These are phyloP conservation scores for Aspergillus sclerotialis DNA, from an alignment of 2,329 filamentous ascomycete genomes.

Conservation along the genomic window DNA sequence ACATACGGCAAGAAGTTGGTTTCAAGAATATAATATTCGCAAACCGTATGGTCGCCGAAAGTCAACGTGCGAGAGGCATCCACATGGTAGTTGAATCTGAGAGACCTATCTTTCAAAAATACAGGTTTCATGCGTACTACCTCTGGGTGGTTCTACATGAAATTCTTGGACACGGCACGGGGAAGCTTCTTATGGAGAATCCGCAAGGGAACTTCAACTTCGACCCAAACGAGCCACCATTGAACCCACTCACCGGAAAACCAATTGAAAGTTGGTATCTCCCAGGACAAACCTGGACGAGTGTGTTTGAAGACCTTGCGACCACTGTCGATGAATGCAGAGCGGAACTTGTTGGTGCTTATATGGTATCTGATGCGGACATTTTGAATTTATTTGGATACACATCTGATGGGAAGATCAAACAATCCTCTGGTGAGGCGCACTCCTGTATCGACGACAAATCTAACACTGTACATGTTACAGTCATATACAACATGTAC, in stretches of 20 bases:
- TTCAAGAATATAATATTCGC: slow-evolving; percentile 78
- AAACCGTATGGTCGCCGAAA: slow-evolving; percentile 38
- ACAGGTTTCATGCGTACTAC: slow-evolving; percentile 12
- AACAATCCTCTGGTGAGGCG: no score
- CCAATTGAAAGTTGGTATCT: slow-evolving; percentile 50
- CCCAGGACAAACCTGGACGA: slow-evolving; percentile 58
- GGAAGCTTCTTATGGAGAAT: slow-evolving; percentile 54
- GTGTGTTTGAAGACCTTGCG: slow-evolving; percentile 53
- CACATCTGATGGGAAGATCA: slow-evolving; percentile 1
- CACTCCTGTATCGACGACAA: no score
- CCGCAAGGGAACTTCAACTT: slow-evolving; percentile 39
- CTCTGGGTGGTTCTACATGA: slow-evolving; percentile 42
- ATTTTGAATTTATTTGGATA: slow-evolving; percentile 36
- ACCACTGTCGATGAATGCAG: slow-evolving; percentile 55
- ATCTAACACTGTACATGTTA: no score
- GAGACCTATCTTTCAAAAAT: slow-evolving; percentile 4
- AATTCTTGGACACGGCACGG: slow-evolving; percentile 58
- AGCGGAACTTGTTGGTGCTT: slow-evolving; percentile 37
- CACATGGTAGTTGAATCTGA: slow-evolving; percentile 8
- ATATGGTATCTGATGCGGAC: slow-evolving; percentile 39
- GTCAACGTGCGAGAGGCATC: slow-evolving; percentile 7
- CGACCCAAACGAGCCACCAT: slow-evolving; percentile 49
- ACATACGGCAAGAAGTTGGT: slow-evolving; percentile 72
- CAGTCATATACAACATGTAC: slow-evolving; percentile 37
- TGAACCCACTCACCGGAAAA: slow-evolving; percentile 49